These are phyloP conservation scores for Ceratocystiopsis sp. DNA, from an alignment of 2,329 filamentous ascomycete genomes.

Conservation along the genomic window DNA sequence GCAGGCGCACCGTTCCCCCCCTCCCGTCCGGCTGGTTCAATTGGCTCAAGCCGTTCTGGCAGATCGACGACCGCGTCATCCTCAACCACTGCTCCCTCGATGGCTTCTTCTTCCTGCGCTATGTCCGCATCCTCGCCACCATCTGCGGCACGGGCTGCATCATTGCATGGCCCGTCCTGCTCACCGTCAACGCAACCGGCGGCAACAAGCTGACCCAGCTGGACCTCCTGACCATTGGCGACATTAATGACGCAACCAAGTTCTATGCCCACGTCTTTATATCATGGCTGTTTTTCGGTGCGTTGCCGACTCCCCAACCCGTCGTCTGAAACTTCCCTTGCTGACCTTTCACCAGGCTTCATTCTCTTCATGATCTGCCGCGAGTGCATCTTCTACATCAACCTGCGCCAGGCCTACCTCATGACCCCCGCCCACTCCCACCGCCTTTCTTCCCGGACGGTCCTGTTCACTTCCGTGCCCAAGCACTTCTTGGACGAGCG, in stretches of 20 bases:
- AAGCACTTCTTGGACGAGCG: conserved; percentile 55
- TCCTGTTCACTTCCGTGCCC: conserved; percentile 82
- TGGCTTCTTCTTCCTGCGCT: conserved; percentile 74
- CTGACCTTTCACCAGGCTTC: conserved; percentile 32
- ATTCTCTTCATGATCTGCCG: conserved; percentile 79
- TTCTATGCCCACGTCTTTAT: conserved; percentile 70
- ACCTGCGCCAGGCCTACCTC: conserved; percentile 85
- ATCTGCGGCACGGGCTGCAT: conserved; percentile 66
- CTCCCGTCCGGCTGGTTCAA: conserved; percentile 40
- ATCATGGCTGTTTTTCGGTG: conserved; percentile 59
- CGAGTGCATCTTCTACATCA: conserved; percentile 86
- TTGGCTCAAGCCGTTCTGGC: conserved; percentile 47
- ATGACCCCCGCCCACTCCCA: conserved; percentile 67
- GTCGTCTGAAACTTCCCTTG: too few relatives aligned
- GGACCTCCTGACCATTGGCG: conserved; percentile 37
- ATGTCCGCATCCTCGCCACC: conserved; percentile 57
- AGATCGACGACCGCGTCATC: conserved; percentile 55
- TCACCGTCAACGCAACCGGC: conserved; percentile 71
- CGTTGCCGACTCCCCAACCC: too few relatives aligned
- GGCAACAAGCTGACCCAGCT: conserved; percentile 49
- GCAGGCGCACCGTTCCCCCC: conserved; percentile 37
- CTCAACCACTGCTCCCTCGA: conserved; percentile 81
- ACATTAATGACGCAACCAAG: conserved; percentile 39
- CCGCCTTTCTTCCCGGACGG: conserved; percentile 76
- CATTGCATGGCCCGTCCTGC: conserved; percentile 75